Conservation (phyloP, 1,284 basidiomycete genomes). For the Waitea zeae region DNA sequence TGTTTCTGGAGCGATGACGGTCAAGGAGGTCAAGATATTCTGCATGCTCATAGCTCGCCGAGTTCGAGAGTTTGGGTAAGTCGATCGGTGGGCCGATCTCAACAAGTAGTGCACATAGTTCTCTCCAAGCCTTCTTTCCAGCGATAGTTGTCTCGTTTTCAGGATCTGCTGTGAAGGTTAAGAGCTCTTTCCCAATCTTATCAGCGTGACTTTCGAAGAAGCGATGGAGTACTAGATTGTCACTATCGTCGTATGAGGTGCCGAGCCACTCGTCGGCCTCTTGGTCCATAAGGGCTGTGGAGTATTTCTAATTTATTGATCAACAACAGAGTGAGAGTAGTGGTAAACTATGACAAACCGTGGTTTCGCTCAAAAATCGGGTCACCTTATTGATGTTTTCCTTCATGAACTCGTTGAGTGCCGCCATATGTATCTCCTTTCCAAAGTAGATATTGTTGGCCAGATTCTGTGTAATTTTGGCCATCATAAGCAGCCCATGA, state of each 20-base stretch:
- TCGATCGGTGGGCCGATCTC: constrained; percentile 62
- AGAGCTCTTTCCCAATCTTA: constrained; percentile 69
- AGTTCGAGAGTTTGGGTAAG: constrained; percentile 32
- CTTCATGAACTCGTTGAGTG: constrained; percentile 63
- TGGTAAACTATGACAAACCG: constrained; percentile 25
- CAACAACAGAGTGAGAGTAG: neutral
- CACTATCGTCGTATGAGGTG: constrained; percentile 62
- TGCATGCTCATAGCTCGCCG: constrained; percentile 32
- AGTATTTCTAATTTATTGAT: constrained; percentile 39
- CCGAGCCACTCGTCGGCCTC: constrained; percentile 57
- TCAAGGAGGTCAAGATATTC: constrained; percentile 56
- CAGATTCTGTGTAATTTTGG: constrained; percentile 83
- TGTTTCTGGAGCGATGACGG: constrained; percentile 45
- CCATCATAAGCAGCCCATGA: constrained; percentile 69
- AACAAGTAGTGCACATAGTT: constrained; percentile 57
- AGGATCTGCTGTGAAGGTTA: constrained; percentile 32
- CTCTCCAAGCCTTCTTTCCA: constrained; percentile 65
- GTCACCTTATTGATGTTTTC: constrained; percentile 70
- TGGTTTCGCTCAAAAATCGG: constrained; percentile 67
- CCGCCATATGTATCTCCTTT: constrained; percentile 74
- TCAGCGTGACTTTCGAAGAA: constrained; percentile 73
- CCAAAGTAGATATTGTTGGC: constrained; percentile 89
- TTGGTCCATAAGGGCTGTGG: constrained; percentile 27
- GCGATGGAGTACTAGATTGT: constrained; percentile 65
- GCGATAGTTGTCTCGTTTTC: constrained; percentile 19